A percentile compares a stretch with the other conserved stretches of the same genome.
phyloP scores from a whole-genome alignment of 768 basidiomycete genomes.

The Boletus pseudo-olivaceus region DNA sequence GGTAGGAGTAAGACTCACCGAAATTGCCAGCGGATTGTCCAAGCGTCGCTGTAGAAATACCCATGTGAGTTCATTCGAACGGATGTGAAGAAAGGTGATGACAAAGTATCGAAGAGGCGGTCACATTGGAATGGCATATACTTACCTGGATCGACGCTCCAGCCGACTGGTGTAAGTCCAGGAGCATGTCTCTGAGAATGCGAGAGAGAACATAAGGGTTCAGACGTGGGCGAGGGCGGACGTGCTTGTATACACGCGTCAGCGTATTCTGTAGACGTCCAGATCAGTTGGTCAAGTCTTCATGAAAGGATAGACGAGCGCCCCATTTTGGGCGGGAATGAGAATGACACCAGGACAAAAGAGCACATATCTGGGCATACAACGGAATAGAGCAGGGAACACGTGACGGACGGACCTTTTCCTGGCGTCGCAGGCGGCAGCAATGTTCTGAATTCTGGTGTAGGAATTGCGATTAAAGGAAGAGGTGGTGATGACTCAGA shows the following conservation, averaged over 20 bases:
- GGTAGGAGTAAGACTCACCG: constrained; percentile 6
- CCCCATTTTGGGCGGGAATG: background rate
- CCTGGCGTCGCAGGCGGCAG: background rate
- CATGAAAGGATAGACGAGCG: background rate
- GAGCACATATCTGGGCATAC: background rate
- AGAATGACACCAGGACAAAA: background rate
- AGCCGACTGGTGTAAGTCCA: constrained; percentile 5
- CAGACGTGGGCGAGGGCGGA: background rate
- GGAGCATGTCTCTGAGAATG: background rate
- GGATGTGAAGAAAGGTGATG: background rate
- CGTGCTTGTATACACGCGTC: constrained; percentile 14
- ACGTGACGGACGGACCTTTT: constrained; percentile 3
- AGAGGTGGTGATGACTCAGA: background rate
- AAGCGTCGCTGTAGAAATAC: background rate
- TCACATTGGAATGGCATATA: background rate
- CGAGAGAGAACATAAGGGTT: background rate
- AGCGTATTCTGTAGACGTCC: constrained; percentile 10
- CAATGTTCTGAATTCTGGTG: background rate
- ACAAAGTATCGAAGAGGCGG: background rate
- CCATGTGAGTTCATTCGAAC: background rate
- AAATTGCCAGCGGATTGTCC: background rate
- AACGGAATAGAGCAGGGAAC: background rate
- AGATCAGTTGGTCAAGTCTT: background rate
- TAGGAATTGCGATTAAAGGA: background rate
- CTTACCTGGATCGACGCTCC: constrained; percentile 12